A percentile compares a stretch with the other conserved stretches of the same genome.
phyloP scores from a whole-genome alignment of 306 rosid species.

The Leucaena leucocephala region DNA sequence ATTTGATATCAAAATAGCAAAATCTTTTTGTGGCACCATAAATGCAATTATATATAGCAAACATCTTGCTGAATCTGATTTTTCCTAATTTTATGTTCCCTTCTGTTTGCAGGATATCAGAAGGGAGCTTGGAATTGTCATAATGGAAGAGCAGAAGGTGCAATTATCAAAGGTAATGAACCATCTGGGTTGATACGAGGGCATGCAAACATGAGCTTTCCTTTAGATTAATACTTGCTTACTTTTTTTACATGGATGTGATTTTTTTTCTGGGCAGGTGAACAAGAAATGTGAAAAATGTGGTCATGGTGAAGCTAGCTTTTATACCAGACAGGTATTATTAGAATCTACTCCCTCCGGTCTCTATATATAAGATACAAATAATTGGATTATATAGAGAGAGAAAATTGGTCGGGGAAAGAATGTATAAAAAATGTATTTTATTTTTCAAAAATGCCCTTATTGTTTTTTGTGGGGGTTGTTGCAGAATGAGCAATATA shows the following conservation, averaged over 20 bases:
- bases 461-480: too few species aligned
- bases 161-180: conserved; percentile 49
- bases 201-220: conserved; percentile 10
- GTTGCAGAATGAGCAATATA: too few species aligned
- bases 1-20: conserved; percentile 2
- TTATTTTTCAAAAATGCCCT: too few species aligned
- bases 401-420: too few species aligned
- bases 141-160: conserved; percentile 46
- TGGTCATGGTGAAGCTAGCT: conserved; percentile 70
- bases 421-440: too few species aligned
- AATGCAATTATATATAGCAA: background rate
- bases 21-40: conserved; percentile 4
- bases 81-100: conserved; percentile 3
- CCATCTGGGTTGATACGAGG: background rate
- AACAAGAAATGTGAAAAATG: conserved; percentile 81
- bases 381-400: too few species aligned
- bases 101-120: conserved; percentile 51
- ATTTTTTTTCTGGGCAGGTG: conserved; percentile 46
- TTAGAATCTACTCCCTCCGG: background rate
- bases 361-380: too few species aligned
- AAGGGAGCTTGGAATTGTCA: conserved; percentile 54
- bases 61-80: background rate
- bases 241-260: background rate
- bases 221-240: background rate
- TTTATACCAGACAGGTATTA: conserved; percentile 52